Conservation (phyloP, 1,284 basidiomycete genomes). For the Ganoderma meredithae region DNA sequence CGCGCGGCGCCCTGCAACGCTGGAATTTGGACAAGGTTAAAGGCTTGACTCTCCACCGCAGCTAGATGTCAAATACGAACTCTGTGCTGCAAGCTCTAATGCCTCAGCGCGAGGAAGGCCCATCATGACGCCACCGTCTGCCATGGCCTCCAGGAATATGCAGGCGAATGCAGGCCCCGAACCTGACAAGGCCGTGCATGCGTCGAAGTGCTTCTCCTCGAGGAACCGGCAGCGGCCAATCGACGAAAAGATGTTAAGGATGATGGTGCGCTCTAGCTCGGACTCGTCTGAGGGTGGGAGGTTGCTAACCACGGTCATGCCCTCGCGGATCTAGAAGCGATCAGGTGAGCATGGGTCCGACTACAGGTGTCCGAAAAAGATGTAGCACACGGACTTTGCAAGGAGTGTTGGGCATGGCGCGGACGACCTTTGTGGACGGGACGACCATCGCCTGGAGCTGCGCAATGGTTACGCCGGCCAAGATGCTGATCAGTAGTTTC, state of each 20-base stretch:
- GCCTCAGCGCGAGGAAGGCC: conserved; percentile 95
- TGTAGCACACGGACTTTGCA: conserved; percentile 75
- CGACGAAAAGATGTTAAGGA: conserved; percentile 93
- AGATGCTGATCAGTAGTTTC: conserved; percentile 95
- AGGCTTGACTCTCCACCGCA: not conserved
- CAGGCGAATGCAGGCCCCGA: conserved; percentile 98
- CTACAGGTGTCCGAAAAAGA: not conserved
- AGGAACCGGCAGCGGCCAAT: conserved; percentile 94
- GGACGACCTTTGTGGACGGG: conserved; percentile 83
- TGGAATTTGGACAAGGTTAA: conserved; percentile 43
- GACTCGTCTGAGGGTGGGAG: conserved; percentile 60
- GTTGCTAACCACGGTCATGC: conserved; percentile 92
- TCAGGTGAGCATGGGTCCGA: not conserved
- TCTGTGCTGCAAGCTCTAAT: conserved; percentile 94
- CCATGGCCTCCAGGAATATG: conserved; percentile 98
- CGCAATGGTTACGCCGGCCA: conserved; percentile 91
- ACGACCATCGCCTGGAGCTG: conserved; percentile 84
- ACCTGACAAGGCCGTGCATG: conserved; percentile 95
- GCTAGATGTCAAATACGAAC: conserved; percentile 54
- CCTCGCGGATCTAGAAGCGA: conserved; percentile 85
- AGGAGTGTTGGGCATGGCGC: conserved; percentile 99
- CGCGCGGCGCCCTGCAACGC: conserved; percentile 97
- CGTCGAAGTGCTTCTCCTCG: conserved; percentile 98
- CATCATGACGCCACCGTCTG: conserved; percentile 99
- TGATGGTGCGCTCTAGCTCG: conserved; percentile 75